Evolutionary conservation across 2,329 filamentous ascomycete genomes (phyloP).

Genomic region (Amylocarpus encephaloides): DNA sequence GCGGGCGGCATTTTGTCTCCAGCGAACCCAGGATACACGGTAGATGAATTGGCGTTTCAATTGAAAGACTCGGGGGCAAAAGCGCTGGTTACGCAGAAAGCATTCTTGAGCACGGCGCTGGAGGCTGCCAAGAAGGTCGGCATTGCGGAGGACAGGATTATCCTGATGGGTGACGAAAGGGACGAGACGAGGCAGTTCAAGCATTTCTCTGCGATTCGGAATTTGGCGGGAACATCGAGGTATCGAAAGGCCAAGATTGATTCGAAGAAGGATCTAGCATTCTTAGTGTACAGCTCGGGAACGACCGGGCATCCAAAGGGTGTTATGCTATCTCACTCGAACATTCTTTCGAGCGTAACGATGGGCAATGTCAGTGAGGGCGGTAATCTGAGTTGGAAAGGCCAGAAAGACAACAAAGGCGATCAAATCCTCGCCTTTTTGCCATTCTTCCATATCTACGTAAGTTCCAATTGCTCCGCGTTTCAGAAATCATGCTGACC

Average conservation of each 20-base stretch:
- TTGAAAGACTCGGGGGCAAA: constrained; percentile 71
- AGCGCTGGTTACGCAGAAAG: constrained; percentile 66
- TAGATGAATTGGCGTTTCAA: constrained; percentile 77
- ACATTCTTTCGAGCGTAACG: constrained; percentile 69
- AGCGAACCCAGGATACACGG: constrained; percentile 82
- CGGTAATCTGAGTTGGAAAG: constrained; percentile 49
- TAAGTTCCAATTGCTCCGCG: constrained; percentile 34
- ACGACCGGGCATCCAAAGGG: constrained; percentile 91
- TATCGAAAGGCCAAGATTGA: constrained; percentile 57
- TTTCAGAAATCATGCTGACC: constrained; percentile 6
- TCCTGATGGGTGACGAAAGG: constrained; percentile 65
- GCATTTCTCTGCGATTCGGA: constrained; percentile 67
- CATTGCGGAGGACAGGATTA: constrained; percentile 63
- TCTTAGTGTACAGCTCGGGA: constrained; percentile 81
- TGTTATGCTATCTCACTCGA: constrained; percentile 77
- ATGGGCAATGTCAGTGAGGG: constrained; percentile 50
- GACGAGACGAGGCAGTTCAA: constrained; percentile 54
- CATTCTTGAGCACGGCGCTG: constrained; percentile 56
- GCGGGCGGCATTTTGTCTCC: constrained; percentile 77
- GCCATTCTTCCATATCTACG: constrained; percentile 90
- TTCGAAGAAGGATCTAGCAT: constrained; percentile 68
- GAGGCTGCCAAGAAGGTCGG: constrained; percentile 65
- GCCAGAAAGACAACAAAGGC: constrained; percentile 52
- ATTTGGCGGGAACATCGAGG: constrained; percentile 52
- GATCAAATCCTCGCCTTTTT: constrained; percentile 74